Evolutionary conservation across 2,329 filamentous ascomycete species (phyloP).

Genomic region (Teratosphaeriaceae sp.): DNA sequence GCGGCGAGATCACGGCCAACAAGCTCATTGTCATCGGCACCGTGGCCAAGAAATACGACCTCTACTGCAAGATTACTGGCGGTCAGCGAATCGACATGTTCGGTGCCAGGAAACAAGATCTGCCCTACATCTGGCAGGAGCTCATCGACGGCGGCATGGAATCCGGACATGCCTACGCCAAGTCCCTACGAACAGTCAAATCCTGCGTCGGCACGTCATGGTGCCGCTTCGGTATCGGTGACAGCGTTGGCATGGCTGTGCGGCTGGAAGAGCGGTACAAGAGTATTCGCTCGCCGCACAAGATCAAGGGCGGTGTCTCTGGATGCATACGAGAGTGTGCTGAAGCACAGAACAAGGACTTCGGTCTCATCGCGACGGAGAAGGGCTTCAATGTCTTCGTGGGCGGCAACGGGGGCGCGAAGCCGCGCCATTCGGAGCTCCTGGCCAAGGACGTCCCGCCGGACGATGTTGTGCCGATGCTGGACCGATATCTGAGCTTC

Average conservation of each 20-base stretch:
- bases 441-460: constrained; percentile 81
- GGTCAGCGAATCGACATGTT: constrained; percentile 82
- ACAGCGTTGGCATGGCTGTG: constrained; percentile 87
- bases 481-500: constrained; percentile 87
- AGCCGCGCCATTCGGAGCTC: constrained; percentile 73
- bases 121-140: constrained; percentile 73
- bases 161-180: constrained; percentile 84
- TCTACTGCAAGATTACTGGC: constrained; percentile 91
- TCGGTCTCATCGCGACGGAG: constrained; percentile 84
- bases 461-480: constrained; percentile 71
- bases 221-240: constrained; percentile 83
- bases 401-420: constrained; percentile 81
- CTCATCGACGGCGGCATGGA: constrained; percentile 83
- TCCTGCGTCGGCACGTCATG: constrained; percentile 86
- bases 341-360: constrained; percentile 89
- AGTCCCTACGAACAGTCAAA: constrained; percentile 83
- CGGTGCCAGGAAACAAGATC: constrained; percentile 79
- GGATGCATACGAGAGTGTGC: constrained; percentile 91
- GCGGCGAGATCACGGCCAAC: constrained; percentile 80
- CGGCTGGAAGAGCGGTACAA: constrained; percentile 86
- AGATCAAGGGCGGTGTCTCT: constrained; percentile 77
- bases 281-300: constrained; percentile 80
- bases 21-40: constrained; percentile 77
- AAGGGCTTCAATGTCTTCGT: constrained; percentile 94
- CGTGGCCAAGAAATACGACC: constrained; percentile 73